phyloP scores from a whole-genome alignment of 768 basidiomycete species.

The Pleurotus sapidus region DNA sequence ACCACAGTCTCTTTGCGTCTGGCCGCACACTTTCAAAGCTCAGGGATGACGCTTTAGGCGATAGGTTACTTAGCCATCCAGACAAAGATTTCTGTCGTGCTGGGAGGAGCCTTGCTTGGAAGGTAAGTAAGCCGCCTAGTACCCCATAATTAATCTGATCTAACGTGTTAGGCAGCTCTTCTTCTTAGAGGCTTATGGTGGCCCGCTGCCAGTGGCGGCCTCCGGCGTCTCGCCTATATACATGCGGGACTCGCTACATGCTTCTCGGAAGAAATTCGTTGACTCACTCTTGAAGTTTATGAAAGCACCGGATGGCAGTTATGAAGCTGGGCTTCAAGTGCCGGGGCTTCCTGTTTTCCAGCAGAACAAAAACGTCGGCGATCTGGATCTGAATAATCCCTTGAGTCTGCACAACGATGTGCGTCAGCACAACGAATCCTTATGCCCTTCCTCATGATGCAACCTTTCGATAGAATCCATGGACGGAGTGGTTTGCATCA shows the following conservation, averaged over 20 bases:
- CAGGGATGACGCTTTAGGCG: conserved; percentile 62
- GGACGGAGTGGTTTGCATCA: conserved; percentile 91
- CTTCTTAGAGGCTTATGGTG: conserved; percentile 18
- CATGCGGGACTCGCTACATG: conserved; percentile 41
- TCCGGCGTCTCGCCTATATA: conserved; percentile 32
- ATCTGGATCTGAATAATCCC: conserved; percentile 76
- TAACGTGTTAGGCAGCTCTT: conserved; percentile 4
- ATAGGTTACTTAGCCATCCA: conserved; percentile 48
- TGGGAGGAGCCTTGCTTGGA: conserved; percentile 86
- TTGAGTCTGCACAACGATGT: conserved; percentile 79
- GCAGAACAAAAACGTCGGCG: conserved; percentile 26
- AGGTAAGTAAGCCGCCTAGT: conserved; percentile 44
- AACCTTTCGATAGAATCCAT: conserved; percentile 69
- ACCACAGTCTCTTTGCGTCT: conserved; percentile 46
- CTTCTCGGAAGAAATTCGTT: conserved; percentile 54
- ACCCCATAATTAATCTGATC: neutral
- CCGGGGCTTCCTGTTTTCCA: conserved; percentile 27
- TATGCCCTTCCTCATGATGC: conserved; percentile 4
- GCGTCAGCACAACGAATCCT: conserved; percentile 10
- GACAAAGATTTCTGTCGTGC: conserved; percentile 45
- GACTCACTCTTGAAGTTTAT: conserved; percentile 63
- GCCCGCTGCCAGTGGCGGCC: conserved; percentile 56
- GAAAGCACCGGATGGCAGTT: conserved; percentile 84
- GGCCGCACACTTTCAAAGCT: conserved; percentile 58
- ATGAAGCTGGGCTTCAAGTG: conserved; percentile 62